Base-by-base conservation (phyloP, 2,329 filamentous ascomycete genomes). In the Fusarium citri region DNA sequence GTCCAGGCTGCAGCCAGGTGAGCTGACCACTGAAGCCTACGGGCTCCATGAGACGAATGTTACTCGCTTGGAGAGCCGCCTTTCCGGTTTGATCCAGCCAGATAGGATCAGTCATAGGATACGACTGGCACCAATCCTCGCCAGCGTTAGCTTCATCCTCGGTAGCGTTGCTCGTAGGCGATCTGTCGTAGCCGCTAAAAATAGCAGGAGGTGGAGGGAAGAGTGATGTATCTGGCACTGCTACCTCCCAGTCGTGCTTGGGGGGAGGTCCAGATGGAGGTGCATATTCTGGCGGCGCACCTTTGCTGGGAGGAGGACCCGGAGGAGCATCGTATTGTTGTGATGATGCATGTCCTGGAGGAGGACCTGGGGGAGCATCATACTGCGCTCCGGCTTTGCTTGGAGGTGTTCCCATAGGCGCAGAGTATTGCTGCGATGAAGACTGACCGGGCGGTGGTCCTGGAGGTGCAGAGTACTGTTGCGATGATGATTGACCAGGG, bases 121-220 rank as follows among this genome's bases (percentile, higher is more conserved):
- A 87, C 18, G 82, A 78, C 7, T 76, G 69, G 74, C 91, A 92
- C 91, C 92, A 95, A 18, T 78, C 78, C 76, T 90, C 87, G 55
- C 89, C 92, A 4, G 86, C 86, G 25, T 88, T 85, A 64, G 90
- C 88, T 64, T 92, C 87, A 51, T 84, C 83, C 69, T 87, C 85
- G 4, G 86, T 86, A 3, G 92, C 90, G 78, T 95, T 95, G 76
- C 88, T 89, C 4, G 90, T 86, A 0, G 89, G 88, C 15, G 91
- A 93, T 31, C 78, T 81, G 64, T 92, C 88, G 74, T 89, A 88
- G 50, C 87, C 87, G 56, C 80, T 81, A 78, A 89, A 89, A 76
- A 93, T 85, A 30, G 87, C 86, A 0, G 92, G 92, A 2, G 92
- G 92, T 0, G 91, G 91, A 2, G 92, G 92, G 45, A 94, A 87